Evolutionary conservation across 768 basidiomycete genomes (phyloP), one percentile per base, ranked within the genome.

Genomic region (Amylocystis lapponica): DNA sequence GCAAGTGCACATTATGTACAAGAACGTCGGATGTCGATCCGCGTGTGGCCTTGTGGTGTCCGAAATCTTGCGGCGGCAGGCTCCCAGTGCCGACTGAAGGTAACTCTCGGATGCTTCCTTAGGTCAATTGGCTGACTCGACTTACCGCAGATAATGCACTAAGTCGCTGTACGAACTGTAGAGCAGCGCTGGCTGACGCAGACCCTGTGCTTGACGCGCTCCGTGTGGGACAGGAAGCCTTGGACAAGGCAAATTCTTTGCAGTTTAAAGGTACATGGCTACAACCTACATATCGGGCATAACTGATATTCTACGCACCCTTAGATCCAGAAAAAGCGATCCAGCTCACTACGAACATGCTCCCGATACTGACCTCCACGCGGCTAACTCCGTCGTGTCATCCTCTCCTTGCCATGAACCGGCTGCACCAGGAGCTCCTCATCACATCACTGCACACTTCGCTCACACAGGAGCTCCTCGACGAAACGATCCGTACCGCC

Each of bases 351-450:
- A 72, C 72, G 0, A 79, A 84, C 34, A 70, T 88, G 14, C 70
- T 86, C 34, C 78, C 79, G 0, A 74, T 86, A 33, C 67, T 93
- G 19, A 60, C 63, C 1, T 78, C 79, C 0, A 74, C 74, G 1
- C 74, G 75, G 1, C 55, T 87, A 7, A 71, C 82, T 0, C 75
- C 82, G 0, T 76, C 83, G 0, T 72, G 81, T 0, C 81, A 95
- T 53, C 94, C 93, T 1, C 75, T 90, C 12, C 76, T 91, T 11
- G 82, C 79, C 0, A 66, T 94, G 3, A 66, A 75, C 2, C 79
- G 86, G n/a, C 75, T 91, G 12, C 78, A 83, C 48, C 75, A 79
- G 36, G 74, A 79, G 9, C 74, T 92, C 20, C 74, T 86, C 17
- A 72, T 89, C 29, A 59, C 71, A 2, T 64, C 72, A 5, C 65